These are phyloP conservation scores for Dipteronia dyeriana DNA, from an alignment of 345 rosid species.

Conservation along the genomic window DNA sequence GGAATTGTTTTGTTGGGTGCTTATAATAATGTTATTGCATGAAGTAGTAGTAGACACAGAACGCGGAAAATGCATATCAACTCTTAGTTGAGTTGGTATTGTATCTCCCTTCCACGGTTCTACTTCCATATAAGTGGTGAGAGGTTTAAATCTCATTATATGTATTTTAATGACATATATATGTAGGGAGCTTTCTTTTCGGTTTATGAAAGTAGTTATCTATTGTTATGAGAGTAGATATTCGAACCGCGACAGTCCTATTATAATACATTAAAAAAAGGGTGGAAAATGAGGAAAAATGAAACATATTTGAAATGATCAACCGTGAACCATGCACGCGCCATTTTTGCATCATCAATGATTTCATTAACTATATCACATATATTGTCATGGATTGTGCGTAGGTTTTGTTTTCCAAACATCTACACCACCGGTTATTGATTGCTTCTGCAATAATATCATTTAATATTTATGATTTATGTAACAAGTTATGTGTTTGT, in stretches of 20 bases:
- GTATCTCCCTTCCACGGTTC: too few relatives aligned
- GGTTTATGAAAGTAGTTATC: too few relatives aligned
- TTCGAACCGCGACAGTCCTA: too few relatives aligned
- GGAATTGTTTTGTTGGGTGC: neutral
- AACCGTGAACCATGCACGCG: neutral
- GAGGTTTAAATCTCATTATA: too few relatives aligned
- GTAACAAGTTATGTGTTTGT: neutral
- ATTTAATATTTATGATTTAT: too few relatives aligned
- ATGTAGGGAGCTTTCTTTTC: too few relatives aligned
- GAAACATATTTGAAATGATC: neutral
- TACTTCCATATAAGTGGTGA: too few relatives aligned
- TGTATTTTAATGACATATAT: too few relatives aligned
- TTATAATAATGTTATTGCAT: neutral
- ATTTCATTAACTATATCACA: neutral
- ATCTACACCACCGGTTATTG: neutral
- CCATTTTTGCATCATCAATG: neutral
- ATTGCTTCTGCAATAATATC: neutral
- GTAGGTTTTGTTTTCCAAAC: neutral
- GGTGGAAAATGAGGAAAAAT: too few relatives aligned
- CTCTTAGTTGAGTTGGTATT: too few relatives aligned
- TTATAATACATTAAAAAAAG: too few relatives aligned
- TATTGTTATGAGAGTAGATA: too few relatives aligned
- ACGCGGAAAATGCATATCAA: neutral
- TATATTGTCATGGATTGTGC: neutral
- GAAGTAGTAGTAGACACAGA: neutral